Conservation (phyloP, 2,329 filamentous ascomycete genomes). For the Venturia effusa region DNA sequence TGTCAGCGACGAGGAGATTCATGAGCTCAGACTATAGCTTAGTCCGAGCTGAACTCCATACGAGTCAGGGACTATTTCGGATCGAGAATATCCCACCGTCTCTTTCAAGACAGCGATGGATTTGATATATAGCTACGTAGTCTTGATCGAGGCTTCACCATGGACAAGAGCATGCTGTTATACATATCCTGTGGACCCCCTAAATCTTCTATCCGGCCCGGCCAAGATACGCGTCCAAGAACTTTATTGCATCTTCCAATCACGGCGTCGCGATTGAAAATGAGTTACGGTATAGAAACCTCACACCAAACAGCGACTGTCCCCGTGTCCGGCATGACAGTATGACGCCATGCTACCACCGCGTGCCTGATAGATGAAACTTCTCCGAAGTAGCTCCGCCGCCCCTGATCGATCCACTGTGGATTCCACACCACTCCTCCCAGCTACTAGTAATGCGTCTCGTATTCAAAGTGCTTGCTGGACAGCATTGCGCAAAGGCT, state of each 20-base stretch:
- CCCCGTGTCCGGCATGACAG: not conserved
- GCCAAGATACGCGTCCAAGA: not conserved
- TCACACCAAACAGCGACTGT: not conserved
- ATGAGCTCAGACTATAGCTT: no score
- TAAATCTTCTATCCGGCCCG: not conserved
- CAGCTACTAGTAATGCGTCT: conserved; percentile 22
- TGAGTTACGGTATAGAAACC: not conserved
- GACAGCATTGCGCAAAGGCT: conserved; percentile 36
- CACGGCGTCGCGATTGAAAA: not conserved
- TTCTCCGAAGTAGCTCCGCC: no score
- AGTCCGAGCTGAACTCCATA: no score
- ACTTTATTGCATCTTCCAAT: not conserved
- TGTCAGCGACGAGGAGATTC: no score
- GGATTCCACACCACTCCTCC: conserved; percentile 36
- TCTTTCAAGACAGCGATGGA: no score
- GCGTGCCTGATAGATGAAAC: not conserved
- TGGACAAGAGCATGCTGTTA: not conserved
- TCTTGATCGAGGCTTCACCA: not conserved
- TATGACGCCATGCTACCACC: not conserved
- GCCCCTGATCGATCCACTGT: no score
- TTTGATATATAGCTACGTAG: no score
- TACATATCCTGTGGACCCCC: not conserved
- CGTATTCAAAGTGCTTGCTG: conserved; percentile 50
- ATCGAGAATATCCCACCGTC: no score
- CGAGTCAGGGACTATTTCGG: no score